A percentile compares a stretch with the other conserved stretches of the same genome.
Conservation (phyloP, 225 moss, liverwort and hornwort genomes). For the Asterella californica region DNA sequence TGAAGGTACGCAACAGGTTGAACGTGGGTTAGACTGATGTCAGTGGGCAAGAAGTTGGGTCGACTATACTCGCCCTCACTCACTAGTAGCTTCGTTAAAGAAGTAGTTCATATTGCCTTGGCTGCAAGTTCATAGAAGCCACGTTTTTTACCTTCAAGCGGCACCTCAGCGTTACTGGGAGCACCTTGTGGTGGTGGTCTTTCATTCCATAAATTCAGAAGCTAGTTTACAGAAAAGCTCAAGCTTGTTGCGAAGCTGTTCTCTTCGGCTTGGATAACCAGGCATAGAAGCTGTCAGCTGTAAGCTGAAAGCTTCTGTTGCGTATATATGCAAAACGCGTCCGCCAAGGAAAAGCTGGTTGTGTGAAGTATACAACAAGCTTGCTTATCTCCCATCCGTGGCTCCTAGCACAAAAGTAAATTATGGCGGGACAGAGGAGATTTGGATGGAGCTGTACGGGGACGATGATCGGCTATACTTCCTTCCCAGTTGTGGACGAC, state of each 20-base stretch:
- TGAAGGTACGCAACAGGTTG: constrained; percentile 15
- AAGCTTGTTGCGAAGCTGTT: not conserved
- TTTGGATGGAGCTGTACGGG: not conserved
- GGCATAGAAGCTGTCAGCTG: not conserved
- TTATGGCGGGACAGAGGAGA: not conserved
- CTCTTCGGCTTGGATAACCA: not conserved
- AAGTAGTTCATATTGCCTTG: not conserved
- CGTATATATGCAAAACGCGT: not conserved
- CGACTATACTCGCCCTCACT: not conserved
- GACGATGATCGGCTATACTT: constrained; percentile 2
- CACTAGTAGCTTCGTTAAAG: not conserved
- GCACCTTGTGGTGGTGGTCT: constrained; percentile 11
- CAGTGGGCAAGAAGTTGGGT: not conserved
- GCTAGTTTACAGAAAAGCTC: not conserved
- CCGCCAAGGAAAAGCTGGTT: constrained; percentile 1
- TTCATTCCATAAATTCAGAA: not conserved
- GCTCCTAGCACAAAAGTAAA: not conserved
- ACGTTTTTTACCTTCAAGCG: constrained; percentile 3
- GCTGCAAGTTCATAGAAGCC: not conserved
- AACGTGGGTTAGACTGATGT: constrained; percentile 11
- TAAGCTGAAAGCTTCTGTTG: not conserved
- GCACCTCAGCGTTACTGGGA: not conserved
- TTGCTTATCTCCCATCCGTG: not conserved
- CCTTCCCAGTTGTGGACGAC: not conserved
- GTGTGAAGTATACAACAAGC: not conserved